These are phyloP conservation scores for Colletotrichum sidae DNA, from an alignment of 2,329 filamentous ascomycete species.

Conservation along the genomic window DNA sequence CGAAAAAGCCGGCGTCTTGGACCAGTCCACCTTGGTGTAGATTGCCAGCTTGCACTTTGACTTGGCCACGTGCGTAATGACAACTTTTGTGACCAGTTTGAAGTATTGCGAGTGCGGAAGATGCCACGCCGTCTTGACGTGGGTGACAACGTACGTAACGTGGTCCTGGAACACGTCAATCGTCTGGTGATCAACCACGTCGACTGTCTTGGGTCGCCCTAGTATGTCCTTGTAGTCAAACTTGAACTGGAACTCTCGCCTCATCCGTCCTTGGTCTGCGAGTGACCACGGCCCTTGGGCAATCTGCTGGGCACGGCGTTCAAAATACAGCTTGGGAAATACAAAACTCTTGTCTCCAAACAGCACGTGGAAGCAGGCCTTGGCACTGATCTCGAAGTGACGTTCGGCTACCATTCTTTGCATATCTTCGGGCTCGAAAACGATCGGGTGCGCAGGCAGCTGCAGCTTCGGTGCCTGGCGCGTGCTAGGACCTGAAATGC, in stretches of 20 bases:
- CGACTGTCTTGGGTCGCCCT: slow-evolving; percentile 68
- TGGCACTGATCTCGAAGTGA: slow-evolving; percentile 90
- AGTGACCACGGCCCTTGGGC: slow-evolving; percentile 87
- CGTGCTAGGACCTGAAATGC: slow-evolving; percentile 42
- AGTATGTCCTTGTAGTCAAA: slow-evolving; percentile 76
- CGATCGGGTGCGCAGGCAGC: slow-evolving; percentile 81
- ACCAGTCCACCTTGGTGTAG: slow-evolving; percentile 90
- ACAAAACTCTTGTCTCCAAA: slow-evolving; percentile 97
- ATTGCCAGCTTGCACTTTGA: slow-evolving; percentile 92
- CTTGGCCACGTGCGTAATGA: slow-evolving; percentile 93
- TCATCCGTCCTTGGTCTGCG: slow-evolving; percentile 76
- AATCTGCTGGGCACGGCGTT: slow-evolving; percentile 82
- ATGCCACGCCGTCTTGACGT: slow-evolving; percentile 80
- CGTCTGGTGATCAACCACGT: slow-evolving; percentile 84
- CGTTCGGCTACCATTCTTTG: slow-evolving; percentile 79
- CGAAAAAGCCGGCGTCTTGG: slow-evolving; percentile 71
- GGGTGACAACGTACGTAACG: slow-evolving; percentile 73
- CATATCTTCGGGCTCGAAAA: slow-evolving; percentile 88
- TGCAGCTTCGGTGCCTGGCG: slow-evolving; percentile 74
- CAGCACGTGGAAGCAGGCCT: slow-evolving; percentile 94
- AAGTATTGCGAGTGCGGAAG: slow-evolving; percentile 84
- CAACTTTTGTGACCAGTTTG: slow-evolving; percentile 86
- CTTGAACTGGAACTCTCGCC: slow-evolving; percentile 84
- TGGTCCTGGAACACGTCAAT: slow-evolving; percentile 88
- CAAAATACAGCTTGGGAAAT: slow-evolving; percentile 90